phyloP scores from a whole-genome alignment of 768 basidiomycete species.

The Rhodotorula graminis region DNA sequence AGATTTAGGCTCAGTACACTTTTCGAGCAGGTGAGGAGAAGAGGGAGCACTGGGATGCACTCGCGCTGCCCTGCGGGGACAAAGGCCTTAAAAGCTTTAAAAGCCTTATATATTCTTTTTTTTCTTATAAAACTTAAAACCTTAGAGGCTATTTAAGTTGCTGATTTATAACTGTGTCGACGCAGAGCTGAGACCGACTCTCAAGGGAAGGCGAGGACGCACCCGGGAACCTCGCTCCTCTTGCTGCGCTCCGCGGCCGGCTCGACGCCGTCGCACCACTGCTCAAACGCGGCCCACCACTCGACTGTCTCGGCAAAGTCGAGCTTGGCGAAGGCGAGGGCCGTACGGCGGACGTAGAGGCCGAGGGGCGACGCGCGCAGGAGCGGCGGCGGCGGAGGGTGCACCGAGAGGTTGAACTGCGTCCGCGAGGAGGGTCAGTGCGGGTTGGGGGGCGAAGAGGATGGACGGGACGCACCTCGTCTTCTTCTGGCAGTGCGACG shows the following conservation, averaged over 20 bases:
- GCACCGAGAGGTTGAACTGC: not conserved
- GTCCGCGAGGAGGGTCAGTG: not conserved
- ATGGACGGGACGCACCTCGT: constrained; percentile 12
- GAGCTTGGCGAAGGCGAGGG: constrained; percentile 3
- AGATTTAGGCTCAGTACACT: not conserved
- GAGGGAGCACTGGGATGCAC: not conserved
- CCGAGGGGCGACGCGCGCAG: constrained; percentile 28
- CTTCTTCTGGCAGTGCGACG: constrained; percentile 17
- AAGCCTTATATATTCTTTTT: too few relatives aligned
- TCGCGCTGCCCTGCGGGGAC: not conserved
- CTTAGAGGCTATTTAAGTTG: too few relatives aligned
- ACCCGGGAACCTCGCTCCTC: not conserved
- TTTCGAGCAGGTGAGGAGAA: fast-evolving
- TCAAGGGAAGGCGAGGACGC: too few relatives aligned
- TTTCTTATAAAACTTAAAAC: too few relatives aligned
- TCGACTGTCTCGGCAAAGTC: not conserved
- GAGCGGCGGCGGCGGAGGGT: constrained; percentile 5
- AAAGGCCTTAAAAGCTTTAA: too few relatives aligned
- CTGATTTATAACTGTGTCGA: too few relatives aligned
- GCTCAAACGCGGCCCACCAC: constrained; percentile 10
- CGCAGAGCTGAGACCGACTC: not conserved
- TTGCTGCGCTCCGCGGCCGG: not conserved
- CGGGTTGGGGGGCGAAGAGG: not conserved
- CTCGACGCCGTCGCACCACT: constrained; percentile 8
- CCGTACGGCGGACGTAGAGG: constrained; percentile 14